These are phyloP conservation scores for Coniferiporia weirii DNA, from an alignment of 1,284 basidiomycete genomes.

Conservation along the genomic window DNA sequence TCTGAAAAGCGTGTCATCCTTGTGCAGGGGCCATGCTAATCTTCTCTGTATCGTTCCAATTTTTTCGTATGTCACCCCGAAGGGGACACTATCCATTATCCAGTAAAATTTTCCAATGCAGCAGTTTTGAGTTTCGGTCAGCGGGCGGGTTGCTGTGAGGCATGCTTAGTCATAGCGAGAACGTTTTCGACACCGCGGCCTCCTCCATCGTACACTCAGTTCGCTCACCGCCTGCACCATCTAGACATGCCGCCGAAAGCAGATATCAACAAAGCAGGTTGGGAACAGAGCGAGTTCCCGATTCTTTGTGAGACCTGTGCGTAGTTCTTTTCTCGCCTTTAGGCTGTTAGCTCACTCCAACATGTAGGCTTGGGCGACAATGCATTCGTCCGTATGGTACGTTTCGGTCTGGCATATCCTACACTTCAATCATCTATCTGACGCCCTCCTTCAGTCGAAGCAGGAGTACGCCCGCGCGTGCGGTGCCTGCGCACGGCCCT, in stretches of 20 bases:
- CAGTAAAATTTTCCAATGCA: not conserved
- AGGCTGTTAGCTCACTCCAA: constrained; percentile 11
- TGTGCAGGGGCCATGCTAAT: constrained; percentile 22
- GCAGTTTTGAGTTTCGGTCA: constrained; percentile 15
- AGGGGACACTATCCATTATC: constrained; percentile 13
- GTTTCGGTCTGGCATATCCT: constrained; percentile 23
- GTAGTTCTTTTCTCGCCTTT: constrained; percentile 25
- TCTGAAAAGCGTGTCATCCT: constrained; percentile 22
- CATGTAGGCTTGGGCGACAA: constrained; percentile 76
- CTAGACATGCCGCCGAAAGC: constrained; percentile 50
- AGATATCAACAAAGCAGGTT: constrained; percentile 86
- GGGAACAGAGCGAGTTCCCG: constrained; percentile 88
- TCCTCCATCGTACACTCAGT: not conserved
- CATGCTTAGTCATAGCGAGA: not conserved
- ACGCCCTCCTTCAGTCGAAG: constrained; percentile 61
- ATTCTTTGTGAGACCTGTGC: constrained; percentile 89
- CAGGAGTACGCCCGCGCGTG: constrained; percentile 95
- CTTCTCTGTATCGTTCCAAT: constrained; percentile 22
- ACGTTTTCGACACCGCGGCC: too few species aligned
- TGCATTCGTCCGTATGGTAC: constrained; percentile 86
- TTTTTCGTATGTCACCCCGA: constrained; percentile 22
- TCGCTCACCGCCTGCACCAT: not conserved
- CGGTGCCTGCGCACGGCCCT: constrained; percentile 91
- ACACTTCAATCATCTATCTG: constrained; percentile 10
- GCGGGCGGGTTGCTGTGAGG: constrained; percentile 5